Base-by-base conservation (phyloP, 148 eudicot species). In the Rhododendron simsii region DNA sequence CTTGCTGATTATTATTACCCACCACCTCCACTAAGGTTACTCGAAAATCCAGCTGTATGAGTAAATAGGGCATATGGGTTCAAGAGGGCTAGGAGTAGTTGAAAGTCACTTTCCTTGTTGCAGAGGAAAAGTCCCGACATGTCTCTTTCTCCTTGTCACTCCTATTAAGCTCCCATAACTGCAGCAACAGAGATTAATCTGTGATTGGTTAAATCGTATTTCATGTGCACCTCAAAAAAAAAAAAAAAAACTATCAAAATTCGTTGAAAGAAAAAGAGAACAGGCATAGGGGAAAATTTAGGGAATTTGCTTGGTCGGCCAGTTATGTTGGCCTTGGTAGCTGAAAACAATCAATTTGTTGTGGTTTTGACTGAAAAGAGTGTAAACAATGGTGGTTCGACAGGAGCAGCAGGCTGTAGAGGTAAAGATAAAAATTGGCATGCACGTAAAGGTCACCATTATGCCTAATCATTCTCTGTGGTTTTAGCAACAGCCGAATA, bases 41-140 rank as follows among this genome's bases (percentile, higher is more conserved):
- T 74, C 21, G 18, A 61, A 82, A 85, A 50, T 50, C 83, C 85
- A 75, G 88, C 88, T 84, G 80, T 73, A 74, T 50, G 41, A 84
- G 63, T 89, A 81, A 84, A 86, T 30, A 67, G 30, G 37, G 28
- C 84, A 83, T 80, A 78, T 80, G 83, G 63, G 71, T 82, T 86
- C 30, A 71, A 45, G 47, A 53, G 41, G 73, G 61, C 28, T 59
- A 57, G 55, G 50, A 57, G 77, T 85, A 65, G 87, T 85, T 78
- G 89, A 85, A 61, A 63, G 71, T 89, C 89, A 82, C 65, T 87
- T 61, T 89, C 87, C 69, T 81, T 55, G 81, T 13, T 23, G 51
- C 41, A 53, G 55, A 47, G 39, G 82, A 73, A 78, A 35, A 69
- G 77, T 53, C 86, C 86, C 51, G 67, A 85, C 41, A 26, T 63